Percentiles rank a stretch among this genome's conserved stretches.
phyloP scores from a whole-genome alignment of 2,329 filamentous ascomycete genomes.

The Diaporthe nobilis region DNA sequence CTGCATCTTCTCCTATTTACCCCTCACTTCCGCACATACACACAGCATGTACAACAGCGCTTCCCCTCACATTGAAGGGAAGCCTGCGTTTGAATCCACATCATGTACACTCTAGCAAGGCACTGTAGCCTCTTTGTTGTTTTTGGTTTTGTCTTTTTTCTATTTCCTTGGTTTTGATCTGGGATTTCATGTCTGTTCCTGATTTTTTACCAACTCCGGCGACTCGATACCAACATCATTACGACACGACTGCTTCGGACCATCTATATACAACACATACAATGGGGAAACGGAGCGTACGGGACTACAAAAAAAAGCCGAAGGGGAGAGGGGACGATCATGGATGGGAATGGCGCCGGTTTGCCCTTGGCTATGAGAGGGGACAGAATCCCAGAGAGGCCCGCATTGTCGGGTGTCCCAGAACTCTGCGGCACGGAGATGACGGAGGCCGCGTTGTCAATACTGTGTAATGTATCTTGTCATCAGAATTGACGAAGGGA shows the following conservation, averaged over 20 bases:
- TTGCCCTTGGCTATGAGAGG: not conserved
- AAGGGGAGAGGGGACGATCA: not conserved
- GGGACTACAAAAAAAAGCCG: not conserved
- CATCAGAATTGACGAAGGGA: slow-evolving; percentile 29
- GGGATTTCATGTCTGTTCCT: slow-evolving; percentile 22
- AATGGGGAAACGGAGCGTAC: not conserved
- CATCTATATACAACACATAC: slow-evolving; percentile 30
- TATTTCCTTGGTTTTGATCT: not conserved
- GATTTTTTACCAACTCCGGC: not conserved
- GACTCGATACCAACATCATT: slow-evolving; percentile 28
- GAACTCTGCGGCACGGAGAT: not conserved
- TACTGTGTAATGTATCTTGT: slow-evolving; percentile 32
- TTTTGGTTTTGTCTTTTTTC: not conserved
- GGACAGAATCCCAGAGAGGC: not conserved
- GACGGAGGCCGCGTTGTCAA: slow-evolving; percentile 18
- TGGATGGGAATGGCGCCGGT: slow-evolving; percentile 3
- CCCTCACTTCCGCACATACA: not conserved
- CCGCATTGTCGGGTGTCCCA: not conserved
- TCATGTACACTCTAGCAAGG: slow-evolving; percentile 16
- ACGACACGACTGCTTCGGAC: slow-evolving; percentile 24
- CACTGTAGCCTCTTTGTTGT: not conserved
- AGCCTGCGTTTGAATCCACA: slow-evolving; percentile 25
- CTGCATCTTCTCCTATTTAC: not conserved
- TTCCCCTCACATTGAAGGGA: not conserved
- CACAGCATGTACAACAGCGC: slow-evolving; percentile 26